A percentile compares a stretch with the other conserved stretches of the same genome.
These are phyloP conservation scores for Moelleriella libera DNA, from an alignment of 2,329 filamentous ascomycete genomes.

Conservation along the genomic window DNA sequence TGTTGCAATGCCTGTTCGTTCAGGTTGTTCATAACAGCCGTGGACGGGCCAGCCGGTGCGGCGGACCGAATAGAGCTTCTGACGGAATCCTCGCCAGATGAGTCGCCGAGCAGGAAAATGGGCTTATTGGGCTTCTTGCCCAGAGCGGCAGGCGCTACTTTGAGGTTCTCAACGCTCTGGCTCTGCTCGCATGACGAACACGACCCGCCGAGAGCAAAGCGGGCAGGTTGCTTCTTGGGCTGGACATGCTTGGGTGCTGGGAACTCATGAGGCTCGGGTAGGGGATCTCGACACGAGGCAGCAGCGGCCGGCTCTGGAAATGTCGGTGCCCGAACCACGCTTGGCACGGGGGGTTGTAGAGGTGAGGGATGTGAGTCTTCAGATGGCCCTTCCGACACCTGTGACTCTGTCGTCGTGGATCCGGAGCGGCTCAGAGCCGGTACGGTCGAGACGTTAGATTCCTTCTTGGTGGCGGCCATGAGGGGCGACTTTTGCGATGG, in stretches of 20 bases:
- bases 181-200: constrained; percentile 55
- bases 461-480: constrained; percentile 29
- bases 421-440: constrained; percentile 24
- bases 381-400: constrained; percentile 31
- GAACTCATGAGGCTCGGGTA: constrained; percentile 45
- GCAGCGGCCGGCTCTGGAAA: constrained; percentile 33
- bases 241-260: constrained; percentile 53
- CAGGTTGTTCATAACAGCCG: constrained; percentile 55
- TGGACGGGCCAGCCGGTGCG: constrained; percentile 27
- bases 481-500: constrained; percentile 14
- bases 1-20: constrained; percentile 43
- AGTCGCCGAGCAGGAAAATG: constrained; percentile 39
- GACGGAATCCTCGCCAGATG: constrained; percentile 66
- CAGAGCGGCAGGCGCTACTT: constrained; percentile 13
- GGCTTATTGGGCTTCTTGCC: constrained; percentile 14
- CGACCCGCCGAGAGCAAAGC: constrained; percentile 63
- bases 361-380: constrained; percentile 15
- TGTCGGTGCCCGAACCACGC: constrained; percentile 56
- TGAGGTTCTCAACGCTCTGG: constrained; percentile 32
- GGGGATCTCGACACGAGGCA: constrained; percentile 34
- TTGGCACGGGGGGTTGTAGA: constrained; percentile 15
- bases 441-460: constrained; percentile 12
- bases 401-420: constrained; percentile 29
- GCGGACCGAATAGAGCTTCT: constrained; percentile 35
- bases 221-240: constrained; percentile 44